Percentiles rank a stretch among this genome's conserved stretches.
These are phyloP conservation scores for Mucor indicus DNA, from an alignment of 371 early-diverging fungal species.

Conservation along the genomic window DNA sequence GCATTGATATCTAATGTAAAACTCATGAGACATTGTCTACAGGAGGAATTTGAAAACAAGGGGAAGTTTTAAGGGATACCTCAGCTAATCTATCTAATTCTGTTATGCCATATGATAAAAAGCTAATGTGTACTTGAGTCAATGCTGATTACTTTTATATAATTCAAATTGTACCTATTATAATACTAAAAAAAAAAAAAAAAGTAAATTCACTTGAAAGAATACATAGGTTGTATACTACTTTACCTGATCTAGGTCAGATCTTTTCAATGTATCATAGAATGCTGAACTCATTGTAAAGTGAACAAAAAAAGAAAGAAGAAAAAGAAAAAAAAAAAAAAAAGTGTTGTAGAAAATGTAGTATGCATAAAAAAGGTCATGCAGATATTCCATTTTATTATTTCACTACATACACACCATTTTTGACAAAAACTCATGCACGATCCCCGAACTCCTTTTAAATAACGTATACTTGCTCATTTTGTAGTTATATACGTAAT, in stretches of 20 bases:
- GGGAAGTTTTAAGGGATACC: conserved; percentile 17
- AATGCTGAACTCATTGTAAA: conserved; percentile 7
- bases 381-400: too few relatives aligned
- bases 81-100: conserved; percentile 37
- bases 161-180: conserved; percentile 4
- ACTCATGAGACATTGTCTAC: background rate
- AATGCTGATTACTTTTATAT: background rate
- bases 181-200: conserved; percentile 7
- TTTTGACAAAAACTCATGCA: too few relatives aligned
- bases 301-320: background rate
- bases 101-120: conserved; percentile 44
- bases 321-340: background rate
- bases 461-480: too few relatives aligned
- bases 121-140: conserved; percentile 16
- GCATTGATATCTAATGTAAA: conserved; percentile 57
- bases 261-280: conserved; percentile 23
- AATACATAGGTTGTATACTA: background rate
- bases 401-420: too few relatives aligned
- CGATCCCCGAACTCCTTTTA: too few relatives aligned
- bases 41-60: background rate
- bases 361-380: too few relatives aligned
- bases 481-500: too few relatives aligned
- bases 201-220: background rate
- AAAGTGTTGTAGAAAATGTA: too few relatives aligned
- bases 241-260: conserved; percentile 32